Conservation (phyloP, 495 filamentous ascomycete species). For the Bryoglossum gracile region DNA sequence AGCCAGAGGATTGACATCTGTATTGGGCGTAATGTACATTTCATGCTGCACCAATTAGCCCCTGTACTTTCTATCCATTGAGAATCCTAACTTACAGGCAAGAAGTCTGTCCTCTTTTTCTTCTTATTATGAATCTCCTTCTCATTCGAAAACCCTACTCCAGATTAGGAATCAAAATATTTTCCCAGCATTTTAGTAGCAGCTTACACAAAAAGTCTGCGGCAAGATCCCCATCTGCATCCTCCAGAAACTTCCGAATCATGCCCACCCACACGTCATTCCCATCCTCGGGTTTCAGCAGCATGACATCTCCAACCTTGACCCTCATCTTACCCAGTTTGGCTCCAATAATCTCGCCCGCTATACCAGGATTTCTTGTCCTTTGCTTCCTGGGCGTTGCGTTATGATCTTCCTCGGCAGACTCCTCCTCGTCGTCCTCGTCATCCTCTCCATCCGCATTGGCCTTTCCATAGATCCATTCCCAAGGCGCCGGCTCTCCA, state of each 20-base stretch:
- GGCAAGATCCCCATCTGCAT: constrained; percentile 55
- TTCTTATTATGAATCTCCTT: constrained; percentile 77
- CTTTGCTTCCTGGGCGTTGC: constrained; percentile 8
- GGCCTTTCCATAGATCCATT: constrained; percentile 70
- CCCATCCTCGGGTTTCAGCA: constrained; percentile 47
- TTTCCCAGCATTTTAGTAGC: constrained; percentile 28
- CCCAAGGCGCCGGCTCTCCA: constrained; percentile 71
- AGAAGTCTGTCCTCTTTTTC: constrained; percentile 74
- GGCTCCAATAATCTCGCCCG: constrained; percentile 60
- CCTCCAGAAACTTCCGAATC: constrained; percentile 67
- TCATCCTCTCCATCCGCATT: constrained; percentile 23
- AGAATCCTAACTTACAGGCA: constrained; percentile 44
- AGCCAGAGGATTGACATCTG: constrained; percentile 75
- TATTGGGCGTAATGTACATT: constrained; percentile 79
- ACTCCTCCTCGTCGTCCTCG: constrained; percentile 3
- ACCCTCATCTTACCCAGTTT: constrained; percentile 82
- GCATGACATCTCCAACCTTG: constrained; percentile 68
- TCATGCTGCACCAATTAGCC: constrained; percentile 55
- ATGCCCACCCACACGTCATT: constrained; percentile 88
- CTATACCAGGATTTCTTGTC: neutral
- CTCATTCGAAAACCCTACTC: constrained; percentile 70
- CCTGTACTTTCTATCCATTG: neutral
- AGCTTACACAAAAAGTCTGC: constrained; percentile 56
- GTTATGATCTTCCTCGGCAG: neutral
- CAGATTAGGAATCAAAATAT: constrained; percentile 28